phyloP scores from a whole-genome alignment of 148 eudicot genomes.

The Silene latifolia region DNA sequence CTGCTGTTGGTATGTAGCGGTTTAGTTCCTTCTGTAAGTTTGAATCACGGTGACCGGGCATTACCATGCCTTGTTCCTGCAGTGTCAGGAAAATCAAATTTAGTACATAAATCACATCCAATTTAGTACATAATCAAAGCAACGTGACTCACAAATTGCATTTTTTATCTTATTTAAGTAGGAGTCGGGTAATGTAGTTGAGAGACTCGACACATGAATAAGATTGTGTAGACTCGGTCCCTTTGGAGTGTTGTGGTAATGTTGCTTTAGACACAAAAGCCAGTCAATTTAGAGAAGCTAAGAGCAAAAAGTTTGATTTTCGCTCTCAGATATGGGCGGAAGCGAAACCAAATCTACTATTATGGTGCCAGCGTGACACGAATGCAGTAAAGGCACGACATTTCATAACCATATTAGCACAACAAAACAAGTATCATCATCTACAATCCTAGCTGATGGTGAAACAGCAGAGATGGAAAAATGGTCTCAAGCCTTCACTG shows the following conservation, averaged over 20 bases:
- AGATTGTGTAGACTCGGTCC: too few relatives aligned
- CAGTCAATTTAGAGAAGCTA: neutral
- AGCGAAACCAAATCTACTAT: too few relatives aligned
- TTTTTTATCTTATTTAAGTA: too few relatives aligned
- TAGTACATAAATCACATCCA: neutral
- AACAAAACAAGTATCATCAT: too few relatives aligned
- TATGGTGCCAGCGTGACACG: neutral
- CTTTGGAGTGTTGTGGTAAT: too few relatives aligned
- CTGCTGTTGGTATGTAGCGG: slow-evolving; percentile 84
- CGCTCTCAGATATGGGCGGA: too few relatives aligned
- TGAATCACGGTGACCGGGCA: slow-evolving; percentile 83
- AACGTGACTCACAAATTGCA: neutral
- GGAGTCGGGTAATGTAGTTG: too few relatives aligned
- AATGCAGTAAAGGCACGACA: neutral
- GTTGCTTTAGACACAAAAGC: neutral
- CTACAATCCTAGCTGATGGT: too few relatives aligned
- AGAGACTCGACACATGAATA: too few relatives aligned
- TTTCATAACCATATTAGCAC: too few relatives aligned
- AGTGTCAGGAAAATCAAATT: neutral
- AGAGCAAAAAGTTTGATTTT: neutral
- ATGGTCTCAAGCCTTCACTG: too few relatives aligned
- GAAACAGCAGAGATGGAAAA: too few relatives aligned
- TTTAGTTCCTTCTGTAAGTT: slow-evolving; percentile 83
- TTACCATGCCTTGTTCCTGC: slow-evolving; percentile 95
- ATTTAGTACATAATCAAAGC: neutral